A percentile compares a stretch with the other conserved stretches of the same genome.
Evolutionary conservation across 352 stramenopile genomes (phyloP).

Genomic region (Globisporangium nodosum): DNA sequence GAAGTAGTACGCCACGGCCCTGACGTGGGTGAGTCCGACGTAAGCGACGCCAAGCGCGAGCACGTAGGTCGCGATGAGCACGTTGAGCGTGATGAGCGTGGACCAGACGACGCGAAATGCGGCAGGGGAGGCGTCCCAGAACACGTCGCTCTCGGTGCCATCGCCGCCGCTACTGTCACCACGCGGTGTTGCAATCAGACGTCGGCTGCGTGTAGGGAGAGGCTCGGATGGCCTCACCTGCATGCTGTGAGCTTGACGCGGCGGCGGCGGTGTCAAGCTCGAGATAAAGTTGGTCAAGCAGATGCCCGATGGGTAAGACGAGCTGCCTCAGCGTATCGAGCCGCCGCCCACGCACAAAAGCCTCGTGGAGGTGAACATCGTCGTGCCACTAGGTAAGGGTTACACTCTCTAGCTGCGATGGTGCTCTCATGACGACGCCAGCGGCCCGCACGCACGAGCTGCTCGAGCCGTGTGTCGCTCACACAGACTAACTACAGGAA

Average conservation of each 20-base stretch:
- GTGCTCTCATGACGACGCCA: no score
- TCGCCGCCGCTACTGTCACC: neutral
- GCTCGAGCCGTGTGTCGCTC: no score
- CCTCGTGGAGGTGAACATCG: no score
- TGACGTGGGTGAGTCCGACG: constrained; percentile 11
- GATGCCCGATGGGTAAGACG: no score
- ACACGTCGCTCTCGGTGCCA: neutral
- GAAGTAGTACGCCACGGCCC: constrained; percentile 14
- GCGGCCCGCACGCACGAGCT: no score
- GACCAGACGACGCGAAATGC: constrained; percentile 8
- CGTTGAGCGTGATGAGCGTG: constrained; percentile 7
- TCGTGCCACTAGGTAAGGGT: no score
- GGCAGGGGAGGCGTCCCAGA: neutral
- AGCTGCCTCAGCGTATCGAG: no score
- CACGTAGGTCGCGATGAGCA: constrained; percentile 1
- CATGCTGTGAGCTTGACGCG: neutral
- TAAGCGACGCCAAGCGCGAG: neutral
- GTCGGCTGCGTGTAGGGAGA: neutral
- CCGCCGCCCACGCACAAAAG: no score
- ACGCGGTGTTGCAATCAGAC: neutral
- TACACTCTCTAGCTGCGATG: no score
- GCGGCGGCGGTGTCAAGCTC: no score
- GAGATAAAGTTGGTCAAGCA: no score
- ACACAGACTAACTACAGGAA: constrained; percentile 1
- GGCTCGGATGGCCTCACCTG: neutral